Base-by-base conservation (phyloP, 1,284 basidiomycete genomes). In the Salmacisia buchloeana region DNA sequence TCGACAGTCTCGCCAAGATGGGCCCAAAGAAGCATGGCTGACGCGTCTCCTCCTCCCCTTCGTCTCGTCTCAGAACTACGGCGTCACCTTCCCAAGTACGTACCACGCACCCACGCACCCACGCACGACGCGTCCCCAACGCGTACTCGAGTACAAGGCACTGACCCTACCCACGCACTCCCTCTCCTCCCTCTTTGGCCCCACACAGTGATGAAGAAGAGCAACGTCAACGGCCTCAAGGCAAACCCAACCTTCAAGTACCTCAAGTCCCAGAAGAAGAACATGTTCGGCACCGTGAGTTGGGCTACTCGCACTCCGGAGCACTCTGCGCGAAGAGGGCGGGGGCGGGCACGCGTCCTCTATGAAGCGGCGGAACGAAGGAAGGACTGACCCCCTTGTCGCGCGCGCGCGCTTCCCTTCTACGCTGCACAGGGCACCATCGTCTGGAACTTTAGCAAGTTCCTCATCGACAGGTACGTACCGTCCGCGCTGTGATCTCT, bases 241-340 rank as follows among this genome's bases (percentile, higher is more conserved):
- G 81, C 84, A 71, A 92, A 91, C 81, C 85, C 89, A 74, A 89
- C 92, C 7, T 94, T 86, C 83, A 85, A 89, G 66, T 94, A 87
- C 86, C 85, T 94, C 74, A 94, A 94, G 84, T 82, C 83, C 52
- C 82, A 90, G 81, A 89, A 90, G 81, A 69, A 87, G 2, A 89
- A 89, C 7, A 72, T 91, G 43, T 79, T 92, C 54, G 89, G 90
- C 33, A 81, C 90, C 59, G 84, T 85, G 21, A 84, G 88, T 60
- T 6, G 3, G n/a, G 23, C 27, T 4, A 18, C 49, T 31, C 15
- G 21, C 15, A 12, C 21, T 23, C 12, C 23, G 7, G 9, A n/a
- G 15, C 21, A 46, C 23, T 18, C 43, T 46, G 18, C 45, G 18
- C n/a, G 12, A 1, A 25, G 18, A 2, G 23, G 45, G 10, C 2